Percentiles rank a stretch among this genome's conserved stretches.
Conservation (phyloP, 257 asterid species). For the Primulina huaijiensis region DNA sequence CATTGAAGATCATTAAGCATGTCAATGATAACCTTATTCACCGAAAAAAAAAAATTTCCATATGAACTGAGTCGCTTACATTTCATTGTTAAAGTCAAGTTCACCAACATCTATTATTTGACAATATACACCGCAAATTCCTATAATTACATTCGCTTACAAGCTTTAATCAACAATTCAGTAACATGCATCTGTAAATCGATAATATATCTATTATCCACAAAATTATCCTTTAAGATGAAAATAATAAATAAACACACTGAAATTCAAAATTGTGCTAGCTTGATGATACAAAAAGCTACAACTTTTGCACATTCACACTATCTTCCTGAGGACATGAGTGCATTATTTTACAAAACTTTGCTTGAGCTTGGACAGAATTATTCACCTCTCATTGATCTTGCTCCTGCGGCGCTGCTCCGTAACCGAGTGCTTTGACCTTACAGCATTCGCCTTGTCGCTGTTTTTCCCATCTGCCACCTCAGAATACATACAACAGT, state of each 20-base stretch:
- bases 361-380: background rate
- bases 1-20: too few species aligned
- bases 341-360: background rate
- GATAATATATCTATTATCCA: too few species aligned
- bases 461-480: conserved; percentile 53
- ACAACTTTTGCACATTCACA: conserved; percentile 7
- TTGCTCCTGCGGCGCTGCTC: conserved; percentile 74
- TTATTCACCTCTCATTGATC: conserved; percentile 56
- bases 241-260: background rate
- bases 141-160: too few species aligned
- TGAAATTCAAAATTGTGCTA: background rate
- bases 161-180: too few species aligned
- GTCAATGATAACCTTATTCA: too few species aligned
- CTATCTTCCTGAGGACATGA: background rate
- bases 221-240: too few species aligned
- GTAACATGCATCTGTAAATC: too few species aligned
- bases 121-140: too few species aligned
- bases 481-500: conserved; percentile 28
- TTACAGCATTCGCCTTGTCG: conserved; percentile 51
- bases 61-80: too few species aligned
- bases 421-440: conserved; percentile 69
- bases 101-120: too few species aligned
- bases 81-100: too few species aligned
- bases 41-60: too few species aligned
- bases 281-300: background rate